phyloP scores from a whole-genome alignment of 768 basidiomycete species.

The Gloeopeniophorella convolvens region DNA sequence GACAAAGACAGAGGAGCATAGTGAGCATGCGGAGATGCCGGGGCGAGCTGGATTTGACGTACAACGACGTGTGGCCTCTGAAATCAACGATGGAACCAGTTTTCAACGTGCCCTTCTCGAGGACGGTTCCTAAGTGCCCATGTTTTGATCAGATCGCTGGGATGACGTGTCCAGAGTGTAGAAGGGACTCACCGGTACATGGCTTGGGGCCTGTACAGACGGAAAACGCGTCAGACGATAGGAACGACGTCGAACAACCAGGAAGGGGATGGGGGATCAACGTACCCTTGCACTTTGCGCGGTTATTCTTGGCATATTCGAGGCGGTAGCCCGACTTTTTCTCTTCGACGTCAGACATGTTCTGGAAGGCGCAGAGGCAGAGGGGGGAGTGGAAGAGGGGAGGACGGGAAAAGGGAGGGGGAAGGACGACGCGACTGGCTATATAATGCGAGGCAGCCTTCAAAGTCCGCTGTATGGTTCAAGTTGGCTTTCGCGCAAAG shows the following conservation, averaged over 20 bases:
- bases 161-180: slow-evolving; percentile 1
- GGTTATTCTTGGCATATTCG: slow-evolving; percentile 62
- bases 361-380: slow-evolving; percentile 2
- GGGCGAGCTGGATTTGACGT: slow-evolving; percentile 19
- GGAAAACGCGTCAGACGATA: slow-evolving; percentile 24
- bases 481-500: slow-evolving; percentile 16
- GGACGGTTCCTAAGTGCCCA: slow-evolving; percentile 48
- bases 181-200: slow-evolving; percentile 47
- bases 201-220: slow-evolving; percentile 61
- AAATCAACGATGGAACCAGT: slow-evolving; percentile 73
- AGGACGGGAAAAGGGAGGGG: slow-evolving; percentile 22
- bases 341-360: slow-evolving; percentile 34
- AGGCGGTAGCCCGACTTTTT: slow-evolving; percentile 67
- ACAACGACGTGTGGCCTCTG: slow-evolving; percentile 65
- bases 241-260: slow-evolving; percentile 23
- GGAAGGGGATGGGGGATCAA: slow-evolving; percentile 21
- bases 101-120: slow-evolving; percentile 67
- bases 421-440: slow-evolving; percentile 20
- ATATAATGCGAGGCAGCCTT: slow-evolving; percentile 23
- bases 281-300: slow-evolving; percentile 77
- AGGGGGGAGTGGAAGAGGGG: slow-evolving; percentile 13
- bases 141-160: slow-evolving; percentile 21
- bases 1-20: too few relatives aligned
- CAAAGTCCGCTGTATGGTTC: slow-evolving; percentile 31
- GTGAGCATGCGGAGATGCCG: not conserved